Evolutionary conservation across 495 filamentous ascomycete species (phyloP).

Genomic region (Hyaloscypha hepaticicola): DNA sequence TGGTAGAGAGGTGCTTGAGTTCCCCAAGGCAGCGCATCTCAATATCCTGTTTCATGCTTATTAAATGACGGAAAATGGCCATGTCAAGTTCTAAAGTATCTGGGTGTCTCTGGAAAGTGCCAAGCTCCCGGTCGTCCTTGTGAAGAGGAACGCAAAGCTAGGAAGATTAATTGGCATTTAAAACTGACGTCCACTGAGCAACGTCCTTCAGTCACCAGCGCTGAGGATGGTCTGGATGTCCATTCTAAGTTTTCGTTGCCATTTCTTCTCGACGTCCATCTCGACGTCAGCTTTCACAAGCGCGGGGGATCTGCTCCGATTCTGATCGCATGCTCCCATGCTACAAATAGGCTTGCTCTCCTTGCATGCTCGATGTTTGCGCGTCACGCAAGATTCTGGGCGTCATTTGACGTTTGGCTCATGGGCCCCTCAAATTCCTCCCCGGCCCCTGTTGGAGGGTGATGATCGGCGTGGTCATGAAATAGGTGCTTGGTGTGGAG

Average conservation of each 20-base stretch:
- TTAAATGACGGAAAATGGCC: neutral
- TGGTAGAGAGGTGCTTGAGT: neutral
- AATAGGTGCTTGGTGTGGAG: neutral
- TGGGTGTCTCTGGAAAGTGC: neutral
- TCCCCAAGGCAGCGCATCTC: neutral
- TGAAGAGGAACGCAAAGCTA: neutral
- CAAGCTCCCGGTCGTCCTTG: neutral
- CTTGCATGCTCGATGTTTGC: too few relatives aligned
- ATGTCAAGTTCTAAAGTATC: neutral
- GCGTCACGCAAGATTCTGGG: neutral
- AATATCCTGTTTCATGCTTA: constrained; percentile 10
- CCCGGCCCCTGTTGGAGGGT: neutral
- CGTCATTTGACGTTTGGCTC: neutral
- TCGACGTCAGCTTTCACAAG: neutral
- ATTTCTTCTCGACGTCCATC: neutral
- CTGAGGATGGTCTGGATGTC: too few relatives aligned
- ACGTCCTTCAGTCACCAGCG: neutral
- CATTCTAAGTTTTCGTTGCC: neutral
- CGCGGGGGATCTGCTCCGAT: neutral
- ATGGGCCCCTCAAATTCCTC: neutral
- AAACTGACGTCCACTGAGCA: neutral
- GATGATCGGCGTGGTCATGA: neutral
- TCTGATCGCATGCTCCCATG: neutral
- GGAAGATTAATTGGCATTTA: neutral
- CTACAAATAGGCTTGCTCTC: neutral